phyloP scores from a whole-genome alignment of 2,329 filamentous ascomycete species.

The Arthroderma sp. region DNA sequence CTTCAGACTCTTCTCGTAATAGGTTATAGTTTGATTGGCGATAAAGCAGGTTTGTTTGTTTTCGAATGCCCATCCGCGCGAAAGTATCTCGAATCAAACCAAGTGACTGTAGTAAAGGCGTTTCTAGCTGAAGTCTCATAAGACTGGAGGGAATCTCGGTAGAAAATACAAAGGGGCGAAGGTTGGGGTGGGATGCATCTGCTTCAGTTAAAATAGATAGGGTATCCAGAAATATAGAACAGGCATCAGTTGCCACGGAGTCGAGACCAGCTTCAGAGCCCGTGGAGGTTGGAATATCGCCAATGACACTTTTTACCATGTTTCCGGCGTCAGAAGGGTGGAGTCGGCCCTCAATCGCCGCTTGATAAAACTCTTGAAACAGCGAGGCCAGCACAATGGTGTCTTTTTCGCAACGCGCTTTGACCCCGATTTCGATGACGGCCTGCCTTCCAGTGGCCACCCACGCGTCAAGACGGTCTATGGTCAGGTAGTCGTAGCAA shows the following conservation, averaged over 20 bases:
- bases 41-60: conserved; percentile 86
- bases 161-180: conserved; percentile 57
- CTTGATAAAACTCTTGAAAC: conserved; percentile 73
- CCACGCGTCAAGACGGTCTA: conserved; percentile 57
- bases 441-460: conserved; percentile 50
- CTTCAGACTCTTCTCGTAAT: conserved; percentile 86
- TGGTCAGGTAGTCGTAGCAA: conserved; percentile 63
- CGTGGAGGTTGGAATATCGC: conserved; percentile 35
- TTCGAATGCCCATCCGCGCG: conserved; percentile 66
- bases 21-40: conserved; percentile 95
- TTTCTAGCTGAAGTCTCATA: conserved; percentile 75
- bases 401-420: conserved; percentile 56
- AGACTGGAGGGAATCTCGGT: conserved; percentile 58
- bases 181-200: conserved; percentile 43
- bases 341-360: conserved; percentile 57
- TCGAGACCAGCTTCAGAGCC: conserved; percentile 37
- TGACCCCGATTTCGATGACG: conserved; percentile 51
- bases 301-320: conserved; percentile 61
- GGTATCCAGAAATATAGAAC: conserved; percentile 67
- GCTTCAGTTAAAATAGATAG: conserved; percentile 66
- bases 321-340: conserved; percentile 55
- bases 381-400: conserved; percentile 54
- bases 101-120: conserved; percentile 57
- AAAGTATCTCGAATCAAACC: conserved; percentile 80
- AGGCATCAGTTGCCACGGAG: conserved; percentile 45